Evolutionary conservation across 1,284 basidiomycete genomes (phyloP).

Genomic region (Lentinula novae-zelandiae): DNA sequence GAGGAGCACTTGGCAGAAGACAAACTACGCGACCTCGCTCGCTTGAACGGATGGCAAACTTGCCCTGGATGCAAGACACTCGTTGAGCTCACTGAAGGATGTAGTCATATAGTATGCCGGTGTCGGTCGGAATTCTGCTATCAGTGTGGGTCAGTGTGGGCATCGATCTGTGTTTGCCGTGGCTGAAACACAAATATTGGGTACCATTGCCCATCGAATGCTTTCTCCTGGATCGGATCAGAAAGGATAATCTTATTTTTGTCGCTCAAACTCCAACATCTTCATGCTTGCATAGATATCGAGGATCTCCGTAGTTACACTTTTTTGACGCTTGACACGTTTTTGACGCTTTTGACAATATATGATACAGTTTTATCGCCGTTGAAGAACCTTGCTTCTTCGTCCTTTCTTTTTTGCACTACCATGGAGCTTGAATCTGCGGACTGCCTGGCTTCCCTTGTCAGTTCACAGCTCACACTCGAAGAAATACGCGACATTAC

Average conservation of each 20-base stretch:
- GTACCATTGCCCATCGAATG: conserved; percentile 18
- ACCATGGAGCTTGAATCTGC: neutral
- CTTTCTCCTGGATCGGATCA: no score
- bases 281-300: no score
- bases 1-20: conserved; percentile 6
- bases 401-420: neutral
- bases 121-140: conserved; percentile 23
- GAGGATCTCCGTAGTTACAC: no score
- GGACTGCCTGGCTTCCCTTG: conserved; percentile 11
- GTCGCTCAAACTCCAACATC: no score
- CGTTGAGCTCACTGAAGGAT: conserved; percentile 21
- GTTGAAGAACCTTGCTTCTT: neutral
- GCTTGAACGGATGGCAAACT: conserved; percentile 19
- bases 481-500: conserved; percentile 36
- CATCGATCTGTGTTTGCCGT: neutral
- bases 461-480: conserved; percentile 28
- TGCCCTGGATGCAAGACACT: conserved; percentile 21
- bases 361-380: neutral
- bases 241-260: no score
- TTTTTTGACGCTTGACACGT: no score
- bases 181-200: neutral
- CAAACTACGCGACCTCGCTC: conserved; percentile 15
- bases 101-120: conserved; percentile 21
- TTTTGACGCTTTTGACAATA: no score
- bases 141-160: conserved; percentile 16